phyloP scores from a whole-genome alignment of 768 basidiomycete species.

The Tremella mesenterica region DNA sequence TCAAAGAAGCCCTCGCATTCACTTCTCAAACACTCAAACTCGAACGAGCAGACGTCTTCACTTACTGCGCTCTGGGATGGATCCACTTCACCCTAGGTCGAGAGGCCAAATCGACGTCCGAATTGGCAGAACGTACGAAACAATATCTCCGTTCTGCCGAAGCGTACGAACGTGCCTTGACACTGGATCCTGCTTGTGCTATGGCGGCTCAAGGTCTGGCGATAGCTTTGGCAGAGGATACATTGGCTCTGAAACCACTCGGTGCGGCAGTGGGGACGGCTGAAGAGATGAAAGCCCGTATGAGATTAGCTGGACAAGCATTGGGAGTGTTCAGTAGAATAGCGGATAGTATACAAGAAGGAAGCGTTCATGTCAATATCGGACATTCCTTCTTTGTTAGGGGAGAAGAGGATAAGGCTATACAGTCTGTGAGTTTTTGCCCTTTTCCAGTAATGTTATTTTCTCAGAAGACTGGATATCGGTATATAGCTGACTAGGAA shows the following conservation, averaged over 20 bases:
- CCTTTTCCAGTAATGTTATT: no score
- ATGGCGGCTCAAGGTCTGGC: conserved; percentile 93
- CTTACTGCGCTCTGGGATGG: conserved; percentile 80
- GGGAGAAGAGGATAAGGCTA: conserved; percentile 90
- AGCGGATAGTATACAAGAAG: conserved; percentile 69
- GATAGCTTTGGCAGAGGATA: conserved; percentile 87
- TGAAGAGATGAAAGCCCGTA: conserved; percentile 62
- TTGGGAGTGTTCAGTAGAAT: conserved; percentile 83
- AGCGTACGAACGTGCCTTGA: conserved; percentile 84
- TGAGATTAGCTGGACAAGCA: conserved; percentile 67
- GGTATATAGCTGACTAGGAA: conserved; percentile 38
- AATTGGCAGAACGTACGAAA: conserved; percentile 60
- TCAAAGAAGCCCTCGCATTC: conserved; percentile 64
- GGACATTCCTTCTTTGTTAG: conserved; percentile 88
- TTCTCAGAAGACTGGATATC: not conserved
- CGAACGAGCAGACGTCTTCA: conserved; percentile 81
- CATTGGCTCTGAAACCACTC: conserved; percentile 54
- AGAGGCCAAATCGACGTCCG: conserved; percentile 59
- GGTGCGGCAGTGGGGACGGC: conserved; percentile 46
- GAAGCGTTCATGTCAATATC: conserved; percentile 89
- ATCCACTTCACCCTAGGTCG: conserved; percentile 76
- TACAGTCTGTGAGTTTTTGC: conserved; percentile 72
- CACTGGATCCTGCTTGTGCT: conserved; percentile 73
- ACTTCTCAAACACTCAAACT: conserved; percentile 78
- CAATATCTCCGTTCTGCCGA: conserved; percentile 76